These are phyloP conservation scores for Tausonia pullulans DNA, from an alignment of 1,284 basidiomycete genomes.

Conservation along the genomic window DNA sequence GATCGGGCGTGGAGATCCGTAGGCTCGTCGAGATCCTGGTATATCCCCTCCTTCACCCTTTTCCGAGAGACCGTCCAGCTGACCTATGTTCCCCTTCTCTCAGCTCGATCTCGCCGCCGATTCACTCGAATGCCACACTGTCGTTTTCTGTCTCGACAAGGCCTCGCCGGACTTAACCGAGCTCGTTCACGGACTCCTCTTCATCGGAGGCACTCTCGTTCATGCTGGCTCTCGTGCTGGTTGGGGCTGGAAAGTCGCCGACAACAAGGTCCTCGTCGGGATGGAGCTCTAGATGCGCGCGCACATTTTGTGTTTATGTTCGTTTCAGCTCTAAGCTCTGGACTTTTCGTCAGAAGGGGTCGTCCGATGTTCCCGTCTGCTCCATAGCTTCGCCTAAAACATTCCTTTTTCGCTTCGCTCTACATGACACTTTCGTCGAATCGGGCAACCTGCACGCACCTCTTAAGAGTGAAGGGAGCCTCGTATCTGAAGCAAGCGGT, in stretches of 20 bases:
- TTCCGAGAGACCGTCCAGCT: not conserved
- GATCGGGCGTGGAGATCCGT: slow-evolving; percentile 11
- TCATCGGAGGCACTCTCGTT: slow-evolving; percentile 14
- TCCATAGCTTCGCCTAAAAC: too few relatives aligned
- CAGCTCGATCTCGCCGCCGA: slow-evolving; percentile 16
- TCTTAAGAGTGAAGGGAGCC: too few relatives aligned
- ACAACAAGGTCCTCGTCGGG: slow-evolving; percentile 9
- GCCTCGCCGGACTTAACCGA: slow-evolving; percentile 10
- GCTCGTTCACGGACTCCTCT: slow-evolving; percentile 13
- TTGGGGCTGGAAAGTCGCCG: slow-evolving; percentile 5
- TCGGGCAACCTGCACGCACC: too few relatives aligned
- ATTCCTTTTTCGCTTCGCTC: too few relatives aligned
- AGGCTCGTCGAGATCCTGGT: slow-evolving; percentile 12
- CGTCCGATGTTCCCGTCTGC: too few relatives aligned
- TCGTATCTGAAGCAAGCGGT: too few relatives aligned
- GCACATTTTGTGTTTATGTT: not conserved
- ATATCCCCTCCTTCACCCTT: not conserved
- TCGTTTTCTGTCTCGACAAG: slow-evolving; percentile 10
- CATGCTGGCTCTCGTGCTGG: not conserved
- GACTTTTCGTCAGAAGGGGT: too few relatives aligned
- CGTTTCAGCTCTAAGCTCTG: not conserved
- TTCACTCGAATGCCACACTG: not conserved
- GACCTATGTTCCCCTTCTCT: not conserved
- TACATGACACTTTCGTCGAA: too few relatives aligned
- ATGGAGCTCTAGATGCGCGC: slow-evolving; percentile 1